These are phyloP conservation scores for Hypoxylon sp. DNA, from an alignment of 2,329 filamentous ascomycete species.

Conservation along the genomic window DNA sequence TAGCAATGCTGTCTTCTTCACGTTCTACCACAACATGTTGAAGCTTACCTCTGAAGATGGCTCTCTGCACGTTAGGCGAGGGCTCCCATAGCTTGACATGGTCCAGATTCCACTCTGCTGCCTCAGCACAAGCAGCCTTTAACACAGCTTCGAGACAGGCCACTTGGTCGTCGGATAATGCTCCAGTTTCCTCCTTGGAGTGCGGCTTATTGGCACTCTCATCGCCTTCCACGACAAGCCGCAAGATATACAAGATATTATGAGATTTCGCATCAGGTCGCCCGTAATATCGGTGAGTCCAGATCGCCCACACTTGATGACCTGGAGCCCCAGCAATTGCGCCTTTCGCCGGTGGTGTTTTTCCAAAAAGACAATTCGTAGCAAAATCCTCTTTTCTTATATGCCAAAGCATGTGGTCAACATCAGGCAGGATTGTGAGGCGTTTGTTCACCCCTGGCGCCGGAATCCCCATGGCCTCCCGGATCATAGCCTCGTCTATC, in stretches of 20 bases:
- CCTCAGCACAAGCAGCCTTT: constrained; percentile 25
- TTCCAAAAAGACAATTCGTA: constrained; percentile 21
- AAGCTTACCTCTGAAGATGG: constrained; percentile 1
- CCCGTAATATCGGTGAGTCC: not conserved
- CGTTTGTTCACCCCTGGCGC: constrained; percentile 2
- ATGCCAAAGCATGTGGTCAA: constrained; percentile 37
- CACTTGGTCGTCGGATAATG: not conserved
- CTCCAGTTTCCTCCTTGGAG: not conserved
- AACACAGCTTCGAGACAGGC: not conserved
- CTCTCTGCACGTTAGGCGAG: constrained; percentile 15
- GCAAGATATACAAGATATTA: not conserved
- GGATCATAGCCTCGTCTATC: constrained; percentile 22
- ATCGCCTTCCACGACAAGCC: not conserved
- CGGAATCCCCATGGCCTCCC: constrained; percentile 15
- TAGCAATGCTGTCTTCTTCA: constrained; percentile 24
- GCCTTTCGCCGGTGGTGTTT: constrained; percentile 18
- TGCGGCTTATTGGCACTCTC: not conserved
- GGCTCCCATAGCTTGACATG: constrained; percentile 34
- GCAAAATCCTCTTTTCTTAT: constrained; percentile 36
- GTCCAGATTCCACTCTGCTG: constrained; percentile 21
- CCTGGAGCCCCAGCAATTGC: constrained; percentile 24
- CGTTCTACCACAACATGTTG: constrained; percentile 12
- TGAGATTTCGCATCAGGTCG: not conserved
- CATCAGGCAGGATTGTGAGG: constrained; percentile 22
- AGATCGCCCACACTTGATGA: constrained; percentile 1